phyloP scores from a whole-genome alignment of 768 basidiomycete species.

The Lenzites betulinus region DNA sequence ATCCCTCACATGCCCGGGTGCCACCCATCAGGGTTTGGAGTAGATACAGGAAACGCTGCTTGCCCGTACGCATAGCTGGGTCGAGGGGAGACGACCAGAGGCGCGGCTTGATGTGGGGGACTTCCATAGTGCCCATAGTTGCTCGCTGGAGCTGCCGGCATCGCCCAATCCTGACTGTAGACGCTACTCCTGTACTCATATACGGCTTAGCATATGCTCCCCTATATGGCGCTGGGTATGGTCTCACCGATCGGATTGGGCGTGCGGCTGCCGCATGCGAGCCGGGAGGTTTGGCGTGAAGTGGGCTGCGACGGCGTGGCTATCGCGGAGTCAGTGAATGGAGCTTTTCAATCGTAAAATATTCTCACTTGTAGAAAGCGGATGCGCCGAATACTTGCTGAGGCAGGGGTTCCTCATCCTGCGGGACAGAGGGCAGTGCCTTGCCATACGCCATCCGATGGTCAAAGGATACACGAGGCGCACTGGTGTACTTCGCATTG shows the following conservation, averaged over 20 bases:
- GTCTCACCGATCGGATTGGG: slow-evolving; percentile 6
- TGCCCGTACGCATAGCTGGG: slow-evolving; percentile 19
- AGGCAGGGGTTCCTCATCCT: slow-evolving; percentile 17
- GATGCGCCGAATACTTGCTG: slow-evolving; percentile 29
- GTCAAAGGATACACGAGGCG: slow-evolving; percentile 38
- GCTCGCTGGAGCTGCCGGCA: not conserved
- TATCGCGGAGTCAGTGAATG: slow-evolving; percentile 24
- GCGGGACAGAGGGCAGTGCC: slow-evolving; percentile 14
- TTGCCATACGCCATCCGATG: slow-evolving; percentile 50
- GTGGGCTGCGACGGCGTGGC: slow-evolving; percentile 57
- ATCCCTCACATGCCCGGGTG: not conserved
- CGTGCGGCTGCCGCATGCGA: not conserved
- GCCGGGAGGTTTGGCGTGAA: slow-evolving; percentile 24
- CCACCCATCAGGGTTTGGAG: not conserved
- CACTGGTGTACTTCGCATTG: not conserved
- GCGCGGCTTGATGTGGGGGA: not conserved
- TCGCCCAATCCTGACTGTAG: not conserved
- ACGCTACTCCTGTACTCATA: not conserved
- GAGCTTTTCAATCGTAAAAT: not conserved
- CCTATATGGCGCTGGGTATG: too few relatives aligned
- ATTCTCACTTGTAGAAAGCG: slow-evolving; percentile 59
- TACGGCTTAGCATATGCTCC: not conserved
- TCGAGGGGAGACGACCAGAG: slow-evolving; percentile 12
- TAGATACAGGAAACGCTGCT: slow-evolving; percentile 7
- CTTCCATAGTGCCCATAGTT: not conserved